Evolutionary conservation across 345 rosid species (phyloP).

Genomic region (Cardamine resedifolia): DNA sequence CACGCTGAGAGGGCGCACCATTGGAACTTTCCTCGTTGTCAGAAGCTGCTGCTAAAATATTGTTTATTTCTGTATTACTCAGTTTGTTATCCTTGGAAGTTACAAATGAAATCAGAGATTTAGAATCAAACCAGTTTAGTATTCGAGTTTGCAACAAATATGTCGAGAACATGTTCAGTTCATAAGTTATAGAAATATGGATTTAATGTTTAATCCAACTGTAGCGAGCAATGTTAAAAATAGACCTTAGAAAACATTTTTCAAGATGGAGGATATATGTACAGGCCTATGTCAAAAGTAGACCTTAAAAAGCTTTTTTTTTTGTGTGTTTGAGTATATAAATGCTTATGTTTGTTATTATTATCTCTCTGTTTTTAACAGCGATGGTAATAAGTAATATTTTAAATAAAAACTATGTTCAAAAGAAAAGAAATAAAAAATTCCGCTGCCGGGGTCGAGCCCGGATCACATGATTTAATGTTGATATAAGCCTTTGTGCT

Average conservation of each 20-base stretch:
- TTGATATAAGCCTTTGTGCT: not conserved
- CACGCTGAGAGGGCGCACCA: conserved; percentile 29
- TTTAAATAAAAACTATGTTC: not conserved
- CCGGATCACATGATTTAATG: not conserved
- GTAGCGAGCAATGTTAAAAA: not conserved
- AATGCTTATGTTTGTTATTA: too few relatives aligned
- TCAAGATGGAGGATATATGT: not conserved
- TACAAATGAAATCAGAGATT: conserved; percentile 8
- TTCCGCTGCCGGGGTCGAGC: not conserved
- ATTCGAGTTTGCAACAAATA: conserved; percentile 1
- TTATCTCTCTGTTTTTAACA: too few relatives aligned
- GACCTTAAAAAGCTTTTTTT: too few relatives aligned
- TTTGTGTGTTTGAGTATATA: too few relatives aligned
- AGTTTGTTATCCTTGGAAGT: conserved; percentile 15
- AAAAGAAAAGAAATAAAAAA: not conserved
- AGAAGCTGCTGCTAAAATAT: conserved; percentile 30
- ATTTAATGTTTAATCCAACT: not conserved
- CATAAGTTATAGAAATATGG: not conserved
- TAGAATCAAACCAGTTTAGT: conserved; percentile 13
- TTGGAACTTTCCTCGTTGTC: conserved; percentile 41
- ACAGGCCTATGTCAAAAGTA: too few relatives aligned
- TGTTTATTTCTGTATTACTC: conserved; percentile 7
- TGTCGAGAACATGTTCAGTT: not conserved
- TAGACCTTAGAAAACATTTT: not conserved
- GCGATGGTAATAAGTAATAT: too few relatives aligned